phyloP scores from a whole-genome alignment of 305 asterid species.

The Fraxinus sp. region DNA sequence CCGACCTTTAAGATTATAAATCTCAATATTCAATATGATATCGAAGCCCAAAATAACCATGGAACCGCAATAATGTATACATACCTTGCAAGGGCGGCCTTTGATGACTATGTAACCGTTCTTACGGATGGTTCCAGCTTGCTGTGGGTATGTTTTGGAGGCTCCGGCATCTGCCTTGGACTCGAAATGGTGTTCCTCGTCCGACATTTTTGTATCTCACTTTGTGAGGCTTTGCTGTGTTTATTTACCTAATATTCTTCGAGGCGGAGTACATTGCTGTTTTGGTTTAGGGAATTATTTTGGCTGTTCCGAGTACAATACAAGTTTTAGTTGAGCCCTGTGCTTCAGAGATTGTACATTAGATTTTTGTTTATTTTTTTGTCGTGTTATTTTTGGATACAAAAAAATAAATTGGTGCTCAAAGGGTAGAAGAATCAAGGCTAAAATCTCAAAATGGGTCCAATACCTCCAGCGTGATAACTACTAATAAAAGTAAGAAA shows the following conservation, averaged over 20 bases:
- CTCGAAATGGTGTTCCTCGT: conserved; percentile 87
- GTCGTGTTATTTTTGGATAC: background rate
- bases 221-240: background rate
- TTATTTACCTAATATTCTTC: background rate
- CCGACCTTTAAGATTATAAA: background rate
- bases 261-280: background rate
- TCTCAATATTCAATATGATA: background rate
- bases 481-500: background rate
- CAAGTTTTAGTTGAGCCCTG: background rate
- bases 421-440: background rate
- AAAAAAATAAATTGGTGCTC: background rate
- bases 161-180: conserved; percentile 92
- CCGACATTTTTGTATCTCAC: conserved; percentile 49
- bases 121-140: conserved; percentile 85
- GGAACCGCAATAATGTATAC: background rate
- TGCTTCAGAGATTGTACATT: background rate
- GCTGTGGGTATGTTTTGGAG: conserved; percentile 78
- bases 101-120: conserved; percentile 68
- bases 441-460: background rate
- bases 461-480: background rate
- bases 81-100: conserved; percentile 72
- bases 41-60: background rate
- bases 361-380: background rate
- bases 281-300: background rate
- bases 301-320: background rate